Evolutionary conservation across 2,329 filamentous ascomycete genomes (phyloP), one percentile per base, ranked within the genome.

Genomic region (Akanthomyces dipterigenus): DNA sequence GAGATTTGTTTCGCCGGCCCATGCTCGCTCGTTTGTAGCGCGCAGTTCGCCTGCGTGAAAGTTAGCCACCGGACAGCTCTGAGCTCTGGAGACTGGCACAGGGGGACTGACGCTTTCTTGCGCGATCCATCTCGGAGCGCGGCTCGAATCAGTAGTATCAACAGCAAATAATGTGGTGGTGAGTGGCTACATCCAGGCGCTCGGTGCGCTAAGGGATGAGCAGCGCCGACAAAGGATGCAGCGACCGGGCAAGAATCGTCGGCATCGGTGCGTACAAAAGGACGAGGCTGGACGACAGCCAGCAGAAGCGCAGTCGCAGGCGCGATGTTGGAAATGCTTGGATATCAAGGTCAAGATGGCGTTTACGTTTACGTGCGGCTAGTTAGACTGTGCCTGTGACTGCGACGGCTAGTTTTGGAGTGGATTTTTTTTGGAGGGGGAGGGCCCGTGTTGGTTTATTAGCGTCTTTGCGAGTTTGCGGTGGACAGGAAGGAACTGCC

Each of bases 1-100:
- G 64, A 96, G 78, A 79, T 90, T 92, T 96, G 84, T 87, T 70
- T 96, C 91, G 70, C 91, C 93, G 72, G 89, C 82, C 95, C 95
- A 99, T 64, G 89, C 90, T 77, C 86, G 85, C 72, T 87, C 83
- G 75, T 99, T 99, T 70, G 96, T 81, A 78, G 89, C 85, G 80
- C 92, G 90, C 77, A 98, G 83, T 80, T 96, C 90, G 80, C 91
- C 92, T 97, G 72, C 6, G 45, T 57, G 22, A 49, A 8, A 22
- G 26, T 57, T 36, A 55, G 64, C 71, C 34, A 70, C 66, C 56
- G 56, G 7, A 22, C 6, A 28, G 34, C 4, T 18, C 7, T 14
- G 18, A 22, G 18, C 5, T 51, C 60, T 54, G 53, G 42, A 48
- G 72, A 38, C 5, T 49, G 31, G 4, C 18, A 34, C 8, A n/a